These are phyloP conservation scores for Paramarasmius palmivorus DNA, from an alignment of 1,284 basidiomycete genomes.

Conservation along the genomic window DNA sequence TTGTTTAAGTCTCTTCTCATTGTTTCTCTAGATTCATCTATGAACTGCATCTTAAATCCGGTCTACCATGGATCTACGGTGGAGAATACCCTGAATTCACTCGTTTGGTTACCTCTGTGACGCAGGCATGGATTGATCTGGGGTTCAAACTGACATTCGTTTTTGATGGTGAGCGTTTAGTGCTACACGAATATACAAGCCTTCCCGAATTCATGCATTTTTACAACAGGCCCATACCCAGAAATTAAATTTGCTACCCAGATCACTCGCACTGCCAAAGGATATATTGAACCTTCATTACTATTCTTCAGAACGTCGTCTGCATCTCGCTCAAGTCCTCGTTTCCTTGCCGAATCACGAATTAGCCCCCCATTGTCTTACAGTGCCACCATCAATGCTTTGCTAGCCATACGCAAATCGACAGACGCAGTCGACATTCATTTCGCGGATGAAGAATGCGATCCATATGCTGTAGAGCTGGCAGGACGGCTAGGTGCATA, in stretches of 20 bases:
- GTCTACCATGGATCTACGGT: conserved; percentile 82
- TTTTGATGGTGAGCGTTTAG: conserved; percentile 76
- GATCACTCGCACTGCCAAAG: conserved; percentile 58
- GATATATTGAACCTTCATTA: conserved; percentile 60
- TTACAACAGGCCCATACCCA: conserved; percentile 63
- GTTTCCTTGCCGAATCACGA: conserved; percentile 72
- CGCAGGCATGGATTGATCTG: conserved; percentile 70
- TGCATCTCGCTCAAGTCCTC: conserved; percentile 63
- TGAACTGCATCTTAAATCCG: conserved; percentile 61
- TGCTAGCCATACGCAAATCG: conserved; percentile 43
- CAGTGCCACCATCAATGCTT: conserved; percentile 60
- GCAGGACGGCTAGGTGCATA: conserved; percentile 73
- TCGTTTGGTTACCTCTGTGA: conserved; percentile 49
- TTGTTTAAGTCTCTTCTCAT: conserved; percentile 13
- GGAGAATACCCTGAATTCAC: conserved; percentile 76
- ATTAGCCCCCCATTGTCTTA: conserved; percentile 78
- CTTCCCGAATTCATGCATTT: conserved; percentile 25
- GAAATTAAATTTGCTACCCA: conserved; percentile 74
- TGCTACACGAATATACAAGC: conserved; percentile 18
- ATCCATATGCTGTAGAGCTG: conserved; percentile 82
- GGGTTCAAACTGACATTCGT: conserved; percentile 83
- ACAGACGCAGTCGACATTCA: conserved; percentile 50
- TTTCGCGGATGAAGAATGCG: conserved; percentile 85
- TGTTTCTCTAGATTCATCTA: conserved; percentile 71
- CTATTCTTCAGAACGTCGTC: conserved; percentile 86